phyloP scores from a whole-genome alignment of 192 early-diverging fungal genomes.

The Entomortierella lignicola region DNA sequence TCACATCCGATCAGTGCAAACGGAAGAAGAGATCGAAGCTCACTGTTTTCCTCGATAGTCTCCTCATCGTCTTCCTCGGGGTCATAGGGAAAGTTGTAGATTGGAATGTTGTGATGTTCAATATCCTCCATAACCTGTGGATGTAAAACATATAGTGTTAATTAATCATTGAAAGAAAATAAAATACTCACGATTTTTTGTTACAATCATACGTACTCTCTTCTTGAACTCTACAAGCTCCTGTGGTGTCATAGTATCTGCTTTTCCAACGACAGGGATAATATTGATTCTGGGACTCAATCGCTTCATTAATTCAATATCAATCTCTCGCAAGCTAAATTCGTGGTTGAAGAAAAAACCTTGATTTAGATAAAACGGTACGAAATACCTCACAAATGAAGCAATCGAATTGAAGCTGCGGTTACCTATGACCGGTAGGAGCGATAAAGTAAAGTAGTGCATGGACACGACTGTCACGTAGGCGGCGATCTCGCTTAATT shows the following conservation, averaged over 20 bases:
- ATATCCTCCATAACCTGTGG: slow-evolving; percentile 94
- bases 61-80: slow-evolving; percentile 99
- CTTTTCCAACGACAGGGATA: slow-evolving; percentile 93
- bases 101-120: slow-evolving; percentile 91
- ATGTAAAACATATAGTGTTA: background rate
- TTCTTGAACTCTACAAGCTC: slow-evolving; percentile 92
- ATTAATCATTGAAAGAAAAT: background rate
- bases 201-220: slow-evolving; percentile 60
- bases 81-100: slow-evolving; percentile 97
- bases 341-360: too few species aligned
- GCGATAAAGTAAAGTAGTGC: slow-evolving; percentile 98
- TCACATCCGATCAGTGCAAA: slow-evolving; percentile 98
- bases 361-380: too few species aligned
- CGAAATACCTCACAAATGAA: too few species aligned
- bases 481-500: slow-evolving; percentile 87
- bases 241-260: slow-evolving; percentile 90
- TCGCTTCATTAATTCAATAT: slow-evolving; percentile 93
- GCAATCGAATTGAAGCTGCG: background rate
- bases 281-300: slow-evolving; percentile 94
- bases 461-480: slow-evolving; percentile 94
- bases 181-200: background rate
- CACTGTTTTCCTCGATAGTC: slow-evolving; percentile 97
- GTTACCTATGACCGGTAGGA: slow-evolving; percentile 93
- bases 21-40: slow-evolving; percentile 91
- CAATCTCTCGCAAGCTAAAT: slow-evolving; percentile 91